Evolutionary conservation across 225 moss, liverwort and hornwort species (phyloP).

Genomic region (Asterella californica): DNA sequence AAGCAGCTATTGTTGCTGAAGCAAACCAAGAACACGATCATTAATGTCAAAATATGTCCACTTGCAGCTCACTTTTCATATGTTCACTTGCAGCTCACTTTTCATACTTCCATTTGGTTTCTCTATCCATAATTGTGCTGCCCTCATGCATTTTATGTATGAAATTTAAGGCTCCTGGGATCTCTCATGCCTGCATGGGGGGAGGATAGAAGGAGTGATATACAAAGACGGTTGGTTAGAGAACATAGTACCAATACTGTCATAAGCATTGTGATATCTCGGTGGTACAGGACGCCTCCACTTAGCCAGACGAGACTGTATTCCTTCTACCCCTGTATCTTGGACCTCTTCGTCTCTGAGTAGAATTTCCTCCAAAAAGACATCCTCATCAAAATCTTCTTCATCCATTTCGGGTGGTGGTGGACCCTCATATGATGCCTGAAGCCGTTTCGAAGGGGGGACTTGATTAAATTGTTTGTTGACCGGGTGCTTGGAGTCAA

Average conservation of each 20-base stretch:
- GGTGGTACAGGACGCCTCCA: constrained; percentile 67
- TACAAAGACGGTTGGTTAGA: too few relatives aligned
- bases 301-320: constrained; percentile 60
- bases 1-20: too few relatives aligned
- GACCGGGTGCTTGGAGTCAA: constrained; percentile 22
- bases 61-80: too few relatives aligned
- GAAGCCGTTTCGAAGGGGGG: constrained; percentile 68
- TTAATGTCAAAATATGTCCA: too few relatives aligned
- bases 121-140: too few relatives aligned
- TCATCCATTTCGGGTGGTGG: constrained; percentile 60
- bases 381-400: constrained; percentile 88
- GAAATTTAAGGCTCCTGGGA: too few relatives aligned
- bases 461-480: constrained; percentile 33
- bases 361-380: constrained; percentile 84
- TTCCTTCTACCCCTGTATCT: constrained; percentile 50
- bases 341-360: constrained; percentile 71
- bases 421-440: constrained; percentile 41
- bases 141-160: too few relatives aligned
- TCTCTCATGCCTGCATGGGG: too few relatives aligned
- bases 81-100: too few relatives aligned
- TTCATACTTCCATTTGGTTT: too few relatives aligned
- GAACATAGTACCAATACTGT: constrained; percentile 44
- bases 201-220: too few relatives aligned
- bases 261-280: constrained; percentile 42
- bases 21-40: too few relatives aligned